Evolutionary conservation across 2,329 filamentous ascomycete genomes (phyloP).

Genomic region (Iodosphaeria phyllophila): DNA sequence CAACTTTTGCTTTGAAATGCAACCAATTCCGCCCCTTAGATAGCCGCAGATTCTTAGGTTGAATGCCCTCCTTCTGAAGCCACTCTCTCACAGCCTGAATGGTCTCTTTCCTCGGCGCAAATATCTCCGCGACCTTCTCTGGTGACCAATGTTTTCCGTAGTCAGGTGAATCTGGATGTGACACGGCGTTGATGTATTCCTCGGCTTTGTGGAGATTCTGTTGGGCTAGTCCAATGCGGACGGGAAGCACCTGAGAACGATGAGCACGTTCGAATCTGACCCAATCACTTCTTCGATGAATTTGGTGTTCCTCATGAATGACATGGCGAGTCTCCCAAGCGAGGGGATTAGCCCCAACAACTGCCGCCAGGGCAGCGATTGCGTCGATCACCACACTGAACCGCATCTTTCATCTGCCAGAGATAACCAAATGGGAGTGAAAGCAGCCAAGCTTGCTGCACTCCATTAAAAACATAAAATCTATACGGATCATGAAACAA

Average conservation of each 20-base stretch:
- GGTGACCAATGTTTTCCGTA: conserved; percentile 28
- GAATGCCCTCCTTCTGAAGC: conserved; percentile 33
- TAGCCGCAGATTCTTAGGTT: conserved; percentile 23
- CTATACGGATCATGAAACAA: too few relatives aligned
- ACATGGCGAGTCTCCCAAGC: conserved; percentile 7
- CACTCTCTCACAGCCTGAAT: conserved; percentile 31
- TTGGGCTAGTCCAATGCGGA: conserved; percentile 24
- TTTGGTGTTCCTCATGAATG: conserved; percentile 14
- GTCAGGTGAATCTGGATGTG: conserved; percentile 22
- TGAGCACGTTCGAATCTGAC: conserved; percentile 7
- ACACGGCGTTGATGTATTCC: conserved; percentile 21
- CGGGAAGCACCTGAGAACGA: conserved; percentile 11
- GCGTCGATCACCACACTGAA: conserved; percentile 6
- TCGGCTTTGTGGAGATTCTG: conserved; percentile 25
- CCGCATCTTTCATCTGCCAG: too few relatives aligned
- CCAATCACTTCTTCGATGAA: conserved; percentile 8
- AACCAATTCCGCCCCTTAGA: conserved; percentile 34
- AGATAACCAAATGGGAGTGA: too few relatives aligned
- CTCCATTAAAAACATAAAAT: too few relatives aligned
- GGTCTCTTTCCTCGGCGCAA: conserved; percentile 22
- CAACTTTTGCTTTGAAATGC: conserved; percentile 31
- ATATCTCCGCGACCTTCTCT: conserved; percentile 22
- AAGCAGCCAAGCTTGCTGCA: too few relatives aligned
- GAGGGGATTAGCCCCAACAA: conserved; percentile 8
- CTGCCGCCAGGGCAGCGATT: conserved; percentile 13